A percentile compares a stretch with the other conserved stretches of the same genome.
phyloP scores from a whole-genome alignment of 164 flowering plant genomes.

The Berberis vulgaris region DNA sequence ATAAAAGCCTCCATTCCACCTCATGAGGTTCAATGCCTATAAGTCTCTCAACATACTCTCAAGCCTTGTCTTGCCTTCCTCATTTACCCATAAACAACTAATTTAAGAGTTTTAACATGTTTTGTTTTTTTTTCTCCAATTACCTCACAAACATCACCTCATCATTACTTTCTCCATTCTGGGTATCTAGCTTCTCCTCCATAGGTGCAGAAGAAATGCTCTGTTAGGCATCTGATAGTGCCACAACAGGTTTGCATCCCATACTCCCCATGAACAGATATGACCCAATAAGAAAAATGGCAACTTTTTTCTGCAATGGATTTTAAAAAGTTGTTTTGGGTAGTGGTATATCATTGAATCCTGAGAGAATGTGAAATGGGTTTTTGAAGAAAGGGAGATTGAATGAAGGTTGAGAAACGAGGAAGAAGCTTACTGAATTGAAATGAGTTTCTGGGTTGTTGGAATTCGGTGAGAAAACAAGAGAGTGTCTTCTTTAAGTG shows the following conservation, averaged over 20 bases:
- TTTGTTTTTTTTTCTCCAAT: conserved; percentile 58
- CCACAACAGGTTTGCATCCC: conserved; percentile 26
- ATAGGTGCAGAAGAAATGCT: conserved; percentile 8
- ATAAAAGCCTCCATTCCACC: conserved; percentile 87
- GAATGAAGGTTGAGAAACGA: background rate
- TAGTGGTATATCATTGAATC: background rate
- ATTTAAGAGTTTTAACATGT: conserved; percentile 69
- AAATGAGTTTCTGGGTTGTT: background rate
- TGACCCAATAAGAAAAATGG: conserved; percentile 50
- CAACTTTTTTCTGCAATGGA: conserved; percentile 25
- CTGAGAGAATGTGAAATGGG: conserved; percentile 6
- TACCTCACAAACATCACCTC: conserved; percentile 51
- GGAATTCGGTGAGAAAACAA: background rate
- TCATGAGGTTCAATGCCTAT: conserved; percentile 61
- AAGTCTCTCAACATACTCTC: conserved; percentile 68
- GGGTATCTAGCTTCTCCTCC: conserved; percentile 20
- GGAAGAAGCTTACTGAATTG: conserved; percentile 5
- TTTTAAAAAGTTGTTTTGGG: conserved; percentile 17
- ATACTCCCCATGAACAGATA: conserved; percentile 41
- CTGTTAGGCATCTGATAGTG: conserved; percentile 17
- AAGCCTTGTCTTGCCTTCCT: conserved; percentile 56
- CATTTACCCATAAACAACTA: conserved; percentile 64
- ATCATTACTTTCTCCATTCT: conserved; percentile 25
- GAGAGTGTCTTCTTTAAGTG: conserved; percentile 3
- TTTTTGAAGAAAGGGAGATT: conserved; percentile 3